Percentiles rank a stretch among this genome's conserved stretches.
These are phyloP conservation scores for Trametes villosa DNA, from an alignment of 768 basidiomycete genomes.

Conservation along the genomic window DNA sequence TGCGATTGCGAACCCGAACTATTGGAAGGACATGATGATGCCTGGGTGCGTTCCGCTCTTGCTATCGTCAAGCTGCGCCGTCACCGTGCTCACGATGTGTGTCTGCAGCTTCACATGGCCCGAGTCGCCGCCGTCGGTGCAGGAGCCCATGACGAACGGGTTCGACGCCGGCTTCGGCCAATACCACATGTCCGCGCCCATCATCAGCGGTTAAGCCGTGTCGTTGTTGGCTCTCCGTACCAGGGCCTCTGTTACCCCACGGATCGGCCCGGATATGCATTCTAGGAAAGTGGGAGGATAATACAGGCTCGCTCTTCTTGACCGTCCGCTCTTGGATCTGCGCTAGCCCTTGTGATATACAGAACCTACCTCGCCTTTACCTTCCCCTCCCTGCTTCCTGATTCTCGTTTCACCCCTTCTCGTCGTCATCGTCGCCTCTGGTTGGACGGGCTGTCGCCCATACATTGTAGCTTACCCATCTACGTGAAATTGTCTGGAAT, in stretches of 20 bases:
- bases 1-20: slow-evolving; percentile 69
- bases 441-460: background rate
- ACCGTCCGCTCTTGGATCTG: background rate
- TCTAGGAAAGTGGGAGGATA: background rate
- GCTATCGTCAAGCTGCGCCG: background rate
- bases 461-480: slow-evolving; percentile 4
- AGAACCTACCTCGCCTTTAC: background rate
- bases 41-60: slow-evolving; percentile 56
- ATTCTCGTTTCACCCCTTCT: background rate
- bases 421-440: background rate
- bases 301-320: background rate
- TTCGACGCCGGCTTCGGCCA: slow-evolving; percentile 12
- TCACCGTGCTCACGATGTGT: background rate
- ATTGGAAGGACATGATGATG: slow-evolving; percentile 87
- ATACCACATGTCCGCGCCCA: slow-evolving; percentile 15
- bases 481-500: background rate
- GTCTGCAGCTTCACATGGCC: slow-evolving; percentile 23
- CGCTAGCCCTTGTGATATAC: background rate
- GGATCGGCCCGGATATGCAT: background rate
- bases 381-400: background rate
- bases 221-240: background rate
- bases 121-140: slow-evolving; percentile 21
- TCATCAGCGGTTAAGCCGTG: slow-evolving; percentile 10
- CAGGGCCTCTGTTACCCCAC: background rate
- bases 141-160: slow-evolving; percentile 11